Evolutionary conservation across 2,329 filamentous ascomycete species (phyloP), one percentile per base, ranked within the genome.

Genomic region (Dichotomopilus funicola): DNA sequence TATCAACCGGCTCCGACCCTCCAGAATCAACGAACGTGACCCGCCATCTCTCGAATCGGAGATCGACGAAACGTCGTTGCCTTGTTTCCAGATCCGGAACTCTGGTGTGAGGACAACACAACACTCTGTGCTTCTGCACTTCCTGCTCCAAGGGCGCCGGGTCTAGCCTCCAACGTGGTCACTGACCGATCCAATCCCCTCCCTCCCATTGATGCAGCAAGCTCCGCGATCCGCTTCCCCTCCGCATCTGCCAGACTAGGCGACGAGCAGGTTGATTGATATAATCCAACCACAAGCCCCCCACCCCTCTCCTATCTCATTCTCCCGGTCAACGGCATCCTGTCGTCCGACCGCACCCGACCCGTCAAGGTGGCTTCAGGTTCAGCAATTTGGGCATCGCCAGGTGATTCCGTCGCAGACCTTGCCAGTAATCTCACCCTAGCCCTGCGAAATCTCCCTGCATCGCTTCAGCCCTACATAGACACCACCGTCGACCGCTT

Each of bases 301-400:
- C 47, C 49, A 44, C 40, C 40, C 37, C 44, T 38, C 37, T 53
- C 36, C 44, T 47, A 31, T 34, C 46, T 56, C 35, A 52, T 44
- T 49, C 45, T 49, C 41, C 51, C 56, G 60, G 59, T 61, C 60
- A 54, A 61, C 61, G 63, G 70, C 70, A 70, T 74, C 68, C 71
- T 73, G 63, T 67, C 61, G 59, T 67, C 68, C 70, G 73, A 69
- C 71, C 63, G 59, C 59, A 63, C 68, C 65, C 67, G 66, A 65
- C 64, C 69, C 72, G 74, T 71, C 78, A 84, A 83, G 71, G 79
- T 84, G 81, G 81, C 80, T 82, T 83, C 80, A 70, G 71, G 72
- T 72, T 75, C 78, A 71, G 73, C 72, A 69, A 67, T 73, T 67
- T 74, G 77, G 79, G 81, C 80, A 79, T 82, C 81, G 67, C 76